Percentiles rank a stretch among this genome's conserved stretches.
Evolutionary conservation across 768 basidiomycete species (phyloP).

Genomic region (Botryobasidium botryosum): DNA sequence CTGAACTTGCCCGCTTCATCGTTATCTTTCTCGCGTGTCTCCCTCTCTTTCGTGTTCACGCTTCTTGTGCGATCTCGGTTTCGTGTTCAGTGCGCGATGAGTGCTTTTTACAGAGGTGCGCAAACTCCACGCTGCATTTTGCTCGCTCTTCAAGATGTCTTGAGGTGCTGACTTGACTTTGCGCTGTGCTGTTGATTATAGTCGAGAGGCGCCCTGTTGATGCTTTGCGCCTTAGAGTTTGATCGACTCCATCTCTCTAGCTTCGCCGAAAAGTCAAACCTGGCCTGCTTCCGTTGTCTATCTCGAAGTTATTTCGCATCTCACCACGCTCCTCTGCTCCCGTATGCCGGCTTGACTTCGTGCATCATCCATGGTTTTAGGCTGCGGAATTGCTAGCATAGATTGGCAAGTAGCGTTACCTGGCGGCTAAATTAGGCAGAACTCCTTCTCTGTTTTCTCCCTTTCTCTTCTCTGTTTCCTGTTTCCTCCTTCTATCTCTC

Average conservation of each 20-base stretch:
- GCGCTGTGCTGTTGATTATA: no score
- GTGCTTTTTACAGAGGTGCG: no score
- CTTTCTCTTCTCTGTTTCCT: no score
- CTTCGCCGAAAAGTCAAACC: slow-evolving; percentile 17
- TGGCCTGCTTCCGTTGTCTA: slow-evolving; percentile 15
- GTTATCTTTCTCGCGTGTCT: background rate
- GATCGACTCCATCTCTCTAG: slow-evolving; percentile 22
- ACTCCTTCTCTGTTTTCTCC: no score
- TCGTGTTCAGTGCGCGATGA: background rate
- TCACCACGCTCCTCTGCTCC: slow-evolving; percentile 8
- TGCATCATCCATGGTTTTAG: no score
- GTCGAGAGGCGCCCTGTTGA: no score
- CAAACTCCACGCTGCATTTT: background rate
- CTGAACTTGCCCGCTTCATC: slow-evolving; percentile 11
- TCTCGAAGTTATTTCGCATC: background rate
- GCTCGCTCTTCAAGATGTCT: slow-evolving; percentile 1
- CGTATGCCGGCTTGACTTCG: background rate
- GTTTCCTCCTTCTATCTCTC: no score
- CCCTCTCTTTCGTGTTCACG: background rate
- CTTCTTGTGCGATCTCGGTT: background rate
- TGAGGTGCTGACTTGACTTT: no score
- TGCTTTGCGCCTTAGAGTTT: no score
- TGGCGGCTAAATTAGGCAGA: no score
- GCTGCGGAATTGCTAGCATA: no score
- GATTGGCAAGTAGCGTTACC: no score